Evolutionary conservation across 495 filamentous ascomycete genomes (phyloP), one percentile per base, ranked within the genome.

Genomic region (Stereocaulon alpinum): DNA sequence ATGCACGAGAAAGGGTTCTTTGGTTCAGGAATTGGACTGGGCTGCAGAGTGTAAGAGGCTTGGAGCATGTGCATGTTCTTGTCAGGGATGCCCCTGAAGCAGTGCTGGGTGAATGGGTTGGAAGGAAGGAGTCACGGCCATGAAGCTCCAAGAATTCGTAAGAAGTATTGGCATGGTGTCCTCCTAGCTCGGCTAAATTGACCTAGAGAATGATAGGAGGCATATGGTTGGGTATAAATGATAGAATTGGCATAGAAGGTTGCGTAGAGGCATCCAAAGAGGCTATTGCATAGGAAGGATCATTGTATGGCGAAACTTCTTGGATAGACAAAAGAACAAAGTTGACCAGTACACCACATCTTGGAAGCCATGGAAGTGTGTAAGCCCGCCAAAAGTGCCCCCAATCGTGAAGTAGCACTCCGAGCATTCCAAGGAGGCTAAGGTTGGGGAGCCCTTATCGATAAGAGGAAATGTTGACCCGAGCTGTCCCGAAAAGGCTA

Each of bases 1-100:
- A 15, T 37, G 76, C 73, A 20, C 70, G 74, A 42, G 76, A 79
- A 4, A 77, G 74, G 41, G 85, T 90, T 53, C 61, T 86, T 62
- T 91, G 85, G 84, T 90, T 90, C 67, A 89, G 88, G 76, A 91
- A 91, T 63, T 89, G 86, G 85, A 79, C 78, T 56, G 77, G 76
- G 32, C 70, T 89, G 66, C 86, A 90, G 72, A 89, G 86, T 66
- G 86, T 91, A 51, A 74, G 84, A 56, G 76, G 80, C 7, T 69
- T 90, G 48, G 87, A 89, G 55, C 87, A 84, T 72, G 69, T 85
- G 6, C 81, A 84, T 73, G 63, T 67, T 20, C 63, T 67, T 3
- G 54, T 67, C 4, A 40, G 55, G 29, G 41, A 63, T 52, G 63
- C 56, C 22, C 56, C 63, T 12, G 11, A 41, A 18, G 54, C 55